Evolutionary conservation across 2,329 filamentous ascomycete species (phyloP).

Genomic region (Aspergillus aculeatinus): DNA sequence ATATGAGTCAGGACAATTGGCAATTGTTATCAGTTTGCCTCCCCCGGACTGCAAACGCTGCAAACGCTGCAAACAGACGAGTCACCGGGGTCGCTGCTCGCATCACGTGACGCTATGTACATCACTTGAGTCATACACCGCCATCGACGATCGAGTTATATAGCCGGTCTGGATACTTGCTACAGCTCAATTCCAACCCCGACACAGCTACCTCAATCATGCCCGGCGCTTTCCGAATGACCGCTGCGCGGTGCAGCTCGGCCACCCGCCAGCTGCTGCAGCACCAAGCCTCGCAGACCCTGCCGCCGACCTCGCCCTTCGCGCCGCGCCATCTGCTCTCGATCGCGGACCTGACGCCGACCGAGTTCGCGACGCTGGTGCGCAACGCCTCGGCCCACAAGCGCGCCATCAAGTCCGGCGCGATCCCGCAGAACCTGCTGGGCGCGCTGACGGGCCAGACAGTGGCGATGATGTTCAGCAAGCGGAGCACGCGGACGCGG

Average conservation of each 20-base stretch:
- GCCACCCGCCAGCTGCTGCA: slow-evolving; percentile 25
- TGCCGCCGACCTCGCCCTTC: slow-evolving; percentile 54
- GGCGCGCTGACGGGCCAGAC: slow-evolving; percentile 71
- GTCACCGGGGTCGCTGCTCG: neutral
- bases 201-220: slow-evolving; percentile 17
- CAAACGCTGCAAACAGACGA: neutral
- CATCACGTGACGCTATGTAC: neutral
- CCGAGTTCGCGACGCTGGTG: slow-evolving; percentile 78
- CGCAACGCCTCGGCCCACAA: slow-evolving; percentile 80
- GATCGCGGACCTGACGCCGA: slow-evolving; percentile 77
- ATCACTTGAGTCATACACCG: neutral
- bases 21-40: neutral
- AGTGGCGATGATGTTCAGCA: slow-evolving; percentile 95
- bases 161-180: neutral
- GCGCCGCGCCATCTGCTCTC: slow-evolving; percentile 85
- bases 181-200: neutral
- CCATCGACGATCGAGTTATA: neutral
- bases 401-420: slow-evolving; percentile 68
- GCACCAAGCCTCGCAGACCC: slow-evolving; percentile 36
- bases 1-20: neutral
- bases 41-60: neutral
- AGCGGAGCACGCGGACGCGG: slow-evolving; percentile 88
- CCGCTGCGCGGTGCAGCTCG: slow-evolving; percentile 25
- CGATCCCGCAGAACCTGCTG: slow-evolving; percentile 59
- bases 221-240: slow-evolving; percentile 28